phyloP scores from a whole-genome alignment of 1,284 basidiomycete genomes.

The Papiliotrema nemorosa region DNA sequence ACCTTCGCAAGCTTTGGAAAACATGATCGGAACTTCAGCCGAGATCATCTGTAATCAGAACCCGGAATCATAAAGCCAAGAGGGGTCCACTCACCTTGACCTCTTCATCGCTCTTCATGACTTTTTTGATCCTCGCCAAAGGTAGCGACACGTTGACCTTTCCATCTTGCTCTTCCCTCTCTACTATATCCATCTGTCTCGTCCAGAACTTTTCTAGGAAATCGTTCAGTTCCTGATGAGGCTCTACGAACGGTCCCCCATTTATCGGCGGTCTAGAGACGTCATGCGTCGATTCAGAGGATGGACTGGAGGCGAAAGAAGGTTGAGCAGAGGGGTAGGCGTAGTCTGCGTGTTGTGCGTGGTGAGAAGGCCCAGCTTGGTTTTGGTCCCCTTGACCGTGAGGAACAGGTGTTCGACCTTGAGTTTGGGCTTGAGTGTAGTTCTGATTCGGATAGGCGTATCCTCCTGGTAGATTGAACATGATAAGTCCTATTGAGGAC shows the following conservation, averaged over 20 bases:
- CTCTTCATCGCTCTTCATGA: slow-evolving; percentile 96
- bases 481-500: no score
- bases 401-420: no score
- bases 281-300: no score
- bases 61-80: not conserved
- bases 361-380: no score
- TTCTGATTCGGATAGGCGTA: no score
- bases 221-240: slow-evolving; percentile 44
- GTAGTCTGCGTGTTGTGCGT: not conserved
- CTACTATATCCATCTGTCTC: slow-evolving; percentile 46
- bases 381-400: no score
- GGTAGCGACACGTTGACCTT: slow-evolving; percentile 42
- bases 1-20: slow-evolving; percentile 97
- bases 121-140: slow-evolving; percentile 89
- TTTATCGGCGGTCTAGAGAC: not conserved
- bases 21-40: slow-evolving; percentile 89
- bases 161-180: slow-evolving; percentile 43
- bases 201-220: slow-evolving; percentile 49
- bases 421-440: no score
- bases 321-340: not conserved
- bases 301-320: not conserved
- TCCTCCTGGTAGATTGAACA: no score
- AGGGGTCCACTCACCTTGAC: slow-evolving; percentile 65
- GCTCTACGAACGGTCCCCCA: slow-evolving; percentile 11
- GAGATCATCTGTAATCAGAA: slow-evolving; percentile 74